Base-by-base conservation (phyloP, 2,329 filamentous ascomycete species). In the Colletotrichum lentis region DNA sequence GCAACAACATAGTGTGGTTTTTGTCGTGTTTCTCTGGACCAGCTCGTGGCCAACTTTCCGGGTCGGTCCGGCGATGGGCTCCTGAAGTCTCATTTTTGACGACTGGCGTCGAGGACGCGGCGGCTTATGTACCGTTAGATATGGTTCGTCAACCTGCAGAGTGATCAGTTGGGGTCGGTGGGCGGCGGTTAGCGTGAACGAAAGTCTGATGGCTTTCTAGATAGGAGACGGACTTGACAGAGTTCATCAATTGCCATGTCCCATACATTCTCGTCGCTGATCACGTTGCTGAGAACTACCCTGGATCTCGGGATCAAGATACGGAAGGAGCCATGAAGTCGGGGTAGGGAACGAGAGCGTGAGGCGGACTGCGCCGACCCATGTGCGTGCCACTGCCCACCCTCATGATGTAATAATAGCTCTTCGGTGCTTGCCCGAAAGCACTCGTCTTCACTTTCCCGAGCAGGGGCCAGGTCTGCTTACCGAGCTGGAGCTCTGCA, bases 361-460 rank as follows among this genome's bases (percentile, higher is more conserved):
- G 53, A 27, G 24, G 11, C 18, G 24, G 55, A 16, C 41, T 44
- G 41, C 41, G 54, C 18, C 55, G 43, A 46, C 27, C 55, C 55
- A 35, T 47, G 14, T 49, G 27, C 56, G 20, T 24, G 31, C 7
- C 43, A 24, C n/a, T n/a, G n/a, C 12, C 31, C 55, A 27, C 3
- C 8, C 14, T 8, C 57, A 69, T 66, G 62, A 69, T 66, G 66
- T 69, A 69, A 69, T 69, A 55, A 41, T 46, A 66, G 56, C 50
- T 35, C 37, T 44, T 69, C 66, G 66, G 66, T 63, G 41, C 62
- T 69, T 69, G 62, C 50, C 66, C 62, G 66, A 66, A 54, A 59
- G 31, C 65, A 24, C 64, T 18, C 37, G 35, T 27, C 16, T 31
- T 37, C 50, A 58, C 31, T 39, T 35, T 58, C 39, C 46, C 49